Evolutionary conservation across 345 rosid genomes (phyloP), one percentile per base, ranked within the genome.

Genomic region (Microthlaspi erraticum): DNA sequence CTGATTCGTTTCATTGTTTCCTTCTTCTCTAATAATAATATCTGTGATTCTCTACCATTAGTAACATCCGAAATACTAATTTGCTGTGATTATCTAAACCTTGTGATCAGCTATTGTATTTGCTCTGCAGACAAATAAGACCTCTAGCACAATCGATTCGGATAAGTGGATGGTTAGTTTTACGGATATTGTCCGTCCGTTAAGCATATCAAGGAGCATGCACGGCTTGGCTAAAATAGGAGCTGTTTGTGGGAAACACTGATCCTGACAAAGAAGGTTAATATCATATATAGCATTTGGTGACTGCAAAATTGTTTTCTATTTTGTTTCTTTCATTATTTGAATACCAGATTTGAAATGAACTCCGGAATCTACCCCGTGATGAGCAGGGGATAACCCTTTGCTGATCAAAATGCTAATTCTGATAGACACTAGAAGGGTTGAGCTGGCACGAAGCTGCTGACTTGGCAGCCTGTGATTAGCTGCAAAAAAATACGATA

Each of bases 151-250:
- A 19, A 63, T 55, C 48, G 62, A 36, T 38, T 38, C 67, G 72
- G 91, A 83, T 68, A 85, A 80, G 19, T 91, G 91, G 94, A 11
- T 72, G 78, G 38, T 48, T 50, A 59, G 50, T 51, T 86, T 85
- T 75, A 63, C 83, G 41, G 50, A 78, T 45, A 79, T 83, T 59
- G n/a, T n/a, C n/a, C n/a, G 79, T 93, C 69, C 73, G 64, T 53
- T 73, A 81, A 53, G 83, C 90, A 70, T 83, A 67, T 83, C 70
- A 80, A 66, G 84, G 80, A 9, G 64, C 82, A 51, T 89, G 87
- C 78, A 71, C 67, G 64, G 65, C 83, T 79, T 93, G 98, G 98
- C 79, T 88, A 58, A 72, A 79, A 62, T 80, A 57, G 46, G 94
- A 88, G 55, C 82, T 86, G 66, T 56, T 46, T 64, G 70, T 71